Evolutionary conservation across 1,139 yeast species (phyloP).

Genomic region (Blastobotrys capitulatus): DNA sequence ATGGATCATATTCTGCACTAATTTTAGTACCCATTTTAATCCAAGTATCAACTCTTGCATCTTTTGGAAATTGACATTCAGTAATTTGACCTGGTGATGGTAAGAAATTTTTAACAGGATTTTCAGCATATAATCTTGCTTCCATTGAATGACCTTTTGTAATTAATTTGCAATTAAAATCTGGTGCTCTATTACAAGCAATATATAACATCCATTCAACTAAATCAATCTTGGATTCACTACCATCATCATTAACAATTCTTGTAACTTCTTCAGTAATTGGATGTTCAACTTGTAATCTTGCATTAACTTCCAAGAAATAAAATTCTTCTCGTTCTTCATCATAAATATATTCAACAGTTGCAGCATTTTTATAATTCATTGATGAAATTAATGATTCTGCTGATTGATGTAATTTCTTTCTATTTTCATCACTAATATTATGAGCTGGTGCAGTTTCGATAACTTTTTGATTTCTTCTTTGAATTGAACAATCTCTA

Average conservation of each 20-base stretch:
- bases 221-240: conserved; percentile 58
- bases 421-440: conserved; percentile 72
- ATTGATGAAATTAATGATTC: conserved; percentile 73
- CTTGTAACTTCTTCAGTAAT: conserved; percentile 77
- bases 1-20: conserved; percentile 94
- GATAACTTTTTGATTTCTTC: conserved; percentile 92
- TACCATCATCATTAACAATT: neutral
- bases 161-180: conserved; percentile 45
- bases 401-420: conserved; percentile 73
- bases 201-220: conserved; percentile 95
- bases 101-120: conserved; percentile 89
- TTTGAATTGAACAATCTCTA: conserved; percentile 94
- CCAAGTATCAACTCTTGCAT: conserved; percentile 93
- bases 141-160: conserved; percentile 92
- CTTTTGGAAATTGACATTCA: conserved; percentile 70
- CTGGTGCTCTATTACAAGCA: conserved; percentile 87
- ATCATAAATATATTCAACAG: conserved; percentile 93
- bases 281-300: conserved; percentile 97
- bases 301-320: conserved; percentile 92
- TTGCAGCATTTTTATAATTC: conserved; percentile 94
- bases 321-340: conserved; percentile 80
- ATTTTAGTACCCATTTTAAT: conserved; percentile 82
- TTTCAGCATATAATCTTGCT: conserved; percentile 93
- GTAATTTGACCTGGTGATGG: conserved; percentile 95
- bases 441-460: conserved; percentile 99